A percentile compares a stretch with the other conserved stretches of the same genome.
These are phyloP conservation scores for Mycocalia duriaeana DNA, from an alignment of 1,284 basidiomycete genomes.

Conservation along the genomic window DNA sequence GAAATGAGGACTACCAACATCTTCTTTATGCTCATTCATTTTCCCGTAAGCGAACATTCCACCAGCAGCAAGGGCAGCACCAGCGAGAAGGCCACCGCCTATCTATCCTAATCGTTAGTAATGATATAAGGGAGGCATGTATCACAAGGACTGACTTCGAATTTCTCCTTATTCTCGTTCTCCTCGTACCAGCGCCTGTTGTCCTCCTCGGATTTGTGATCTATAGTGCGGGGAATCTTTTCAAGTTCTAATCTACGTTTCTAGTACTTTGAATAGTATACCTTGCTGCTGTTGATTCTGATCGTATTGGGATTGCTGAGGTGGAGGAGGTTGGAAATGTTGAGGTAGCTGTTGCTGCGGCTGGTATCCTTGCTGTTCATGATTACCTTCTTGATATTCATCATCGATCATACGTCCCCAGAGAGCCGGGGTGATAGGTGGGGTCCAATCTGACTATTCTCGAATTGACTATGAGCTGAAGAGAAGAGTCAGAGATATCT, in stretches of 20 bases:
- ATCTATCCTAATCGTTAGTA: conserved; percentile 33
- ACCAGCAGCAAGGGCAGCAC: conserved; percentile 44
- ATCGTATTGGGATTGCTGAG: not conserved
- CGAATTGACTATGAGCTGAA: conserved; percentile 2
- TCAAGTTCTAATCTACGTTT: conserved; percentile 8
- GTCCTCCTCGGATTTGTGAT: conserved; percentile 36
- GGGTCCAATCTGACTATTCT: conserved; percentile 58
- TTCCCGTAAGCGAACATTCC: conserved; percentile 51
- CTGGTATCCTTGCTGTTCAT: conserved; percentile 14
- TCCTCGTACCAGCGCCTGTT: conserved; percentile 57
- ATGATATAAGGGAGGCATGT: conserved; percentile 1
- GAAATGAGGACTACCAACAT: conserved; percentile 31
- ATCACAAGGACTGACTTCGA: conserved; percentile 38
- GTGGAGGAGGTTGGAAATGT: conserved; percentile 11
- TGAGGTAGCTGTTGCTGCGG: conserved; percentile 12
- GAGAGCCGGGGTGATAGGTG: conserved; percentile 54
- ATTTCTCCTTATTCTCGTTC: conserved; percentile 51
- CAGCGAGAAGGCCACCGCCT: conserved; percentile 58
- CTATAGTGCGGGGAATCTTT: conserved; percentile 3
- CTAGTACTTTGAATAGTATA: not conserved
- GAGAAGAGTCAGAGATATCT: not conserved
- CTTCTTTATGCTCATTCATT: conserved; percentile 53
- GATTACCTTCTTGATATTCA: conserved; percentile 28
- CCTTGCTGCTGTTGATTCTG: conserved; percentile 12
- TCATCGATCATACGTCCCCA: conserved; percentile 52